A percentile compares a stretch with the other conserved stretches of the same genome.
phyloP scores from a whole-genome alignment of 2,329 filamentous ascomycete species.

The Aspergillus transmontanensis region DNA sequence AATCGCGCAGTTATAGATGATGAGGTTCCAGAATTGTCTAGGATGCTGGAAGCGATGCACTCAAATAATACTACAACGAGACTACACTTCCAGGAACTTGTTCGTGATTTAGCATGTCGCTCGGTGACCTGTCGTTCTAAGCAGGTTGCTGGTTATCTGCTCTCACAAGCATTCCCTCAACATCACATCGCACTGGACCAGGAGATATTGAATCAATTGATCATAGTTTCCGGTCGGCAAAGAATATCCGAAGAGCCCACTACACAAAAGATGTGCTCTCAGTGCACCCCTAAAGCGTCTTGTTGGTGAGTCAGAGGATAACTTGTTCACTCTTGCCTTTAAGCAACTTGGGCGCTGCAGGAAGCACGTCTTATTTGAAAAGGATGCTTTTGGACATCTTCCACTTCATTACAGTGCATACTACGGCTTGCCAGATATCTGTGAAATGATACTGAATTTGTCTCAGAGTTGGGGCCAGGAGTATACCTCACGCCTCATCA shows the following conservation, averaged over 20 bases:
- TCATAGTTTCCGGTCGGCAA: not conserved
- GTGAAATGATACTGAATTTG: not conserved
- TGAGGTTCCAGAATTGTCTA: not conserved
- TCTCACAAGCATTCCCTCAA: conserved; percentile 2
- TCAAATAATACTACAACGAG: not conserved
- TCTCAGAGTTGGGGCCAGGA: not conserved
- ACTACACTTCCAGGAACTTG: not conserved
- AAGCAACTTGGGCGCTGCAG: not conserved
- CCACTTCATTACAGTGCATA: conserved; percentile 13
- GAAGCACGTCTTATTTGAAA: not conserved
- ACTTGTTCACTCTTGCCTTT: conserved; percentile 1
- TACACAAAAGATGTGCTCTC: not conserved
- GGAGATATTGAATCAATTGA: conserved; percentile 7
- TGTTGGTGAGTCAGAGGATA: not conserved
- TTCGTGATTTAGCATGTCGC: conserved; percentile 1
- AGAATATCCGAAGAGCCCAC: not conserved
- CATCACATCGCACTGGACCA: not conserved
- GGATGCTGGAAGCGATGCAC: not conserved
- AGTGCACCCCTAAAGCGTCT: not conserved
- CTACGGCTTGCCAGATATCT: conserved; percentile 2
- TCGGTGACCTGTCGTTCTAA: not conserved
- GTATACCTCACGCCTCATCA: not conserved
- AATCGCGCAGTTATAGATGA: not conserved
- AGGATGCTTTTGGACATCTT: conserved; percentile 7
- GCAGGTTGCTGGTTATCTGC: not conserved